A percentile compares a stretch with the other conserved stretches of the same genome.
These are phyloP conservation scores for Mycena filopes DNA, from an alignment of 768 basidiomycete species.

Conservation along the genomic window DNA sequence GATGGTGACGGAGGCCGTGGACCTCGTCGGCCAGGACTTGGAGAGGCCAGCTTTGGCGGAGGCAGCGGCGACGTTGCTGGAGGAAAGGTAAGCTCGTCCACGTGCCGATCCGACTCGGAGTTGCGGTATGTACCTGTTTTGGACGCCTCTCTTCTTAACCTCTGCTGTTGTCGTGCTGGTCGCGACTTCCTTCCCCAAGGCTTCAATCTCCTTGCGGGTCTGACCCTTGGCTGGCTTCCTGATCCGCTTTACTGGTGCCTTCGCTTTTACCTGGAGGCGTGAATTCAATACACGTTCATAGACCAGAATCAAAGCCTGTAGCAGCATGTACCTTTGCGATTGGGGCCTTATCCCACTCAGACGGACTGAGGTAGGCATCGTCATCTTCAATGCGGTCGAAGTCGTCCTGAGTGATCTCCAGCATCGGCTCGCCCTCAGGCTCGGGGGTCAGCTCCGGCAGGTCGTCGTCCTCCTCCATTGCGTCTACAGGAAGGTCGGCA, in stretches of 20 bases:
- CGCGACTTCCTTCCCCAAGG: no score
- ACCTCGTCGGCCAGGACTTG: neutral
- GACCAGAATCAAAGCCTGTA: no score
- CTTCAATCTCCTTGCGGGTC: neutral
- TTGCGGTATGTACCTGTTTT: neutral
- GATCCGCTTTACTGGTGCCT: neutral
- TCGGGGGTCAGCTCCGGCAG: neutral
- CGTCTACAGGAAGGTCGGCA: neutral
- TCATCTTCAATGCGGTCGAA: constrained; percentile 13
- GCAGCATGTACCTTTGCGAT: neutral
- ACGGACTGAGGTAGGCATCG: neutral
- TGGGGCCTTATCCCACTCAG: neutral
- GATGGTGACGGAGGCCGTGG: neutral
- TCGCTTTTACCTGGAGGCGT: neutral
- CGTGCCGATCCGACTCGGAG: neutral
- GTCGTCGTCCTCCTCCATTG: neutral
- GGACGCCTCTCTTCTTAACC: neutral
- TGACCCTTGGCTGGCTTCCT: neutral
- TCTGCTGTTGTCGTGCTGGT: neutral
- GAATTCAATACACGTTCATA: no score
- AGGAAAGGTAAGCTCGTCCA: neutral
- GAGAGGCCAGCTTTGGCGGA: constrained; percentile 3
- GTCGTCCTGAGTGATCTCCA: neutral
- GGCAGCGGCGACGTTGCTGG: neutral
- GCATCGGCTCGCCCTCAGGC: neutral